A percentile compares a stretch with the other conserved stretches of the same genome.
These are phyloP conservation scores for Fusarium sp. DNA, from an alignment of 2,329 filamentous ascomycete species.

Conservation along the genomic window DNA sequence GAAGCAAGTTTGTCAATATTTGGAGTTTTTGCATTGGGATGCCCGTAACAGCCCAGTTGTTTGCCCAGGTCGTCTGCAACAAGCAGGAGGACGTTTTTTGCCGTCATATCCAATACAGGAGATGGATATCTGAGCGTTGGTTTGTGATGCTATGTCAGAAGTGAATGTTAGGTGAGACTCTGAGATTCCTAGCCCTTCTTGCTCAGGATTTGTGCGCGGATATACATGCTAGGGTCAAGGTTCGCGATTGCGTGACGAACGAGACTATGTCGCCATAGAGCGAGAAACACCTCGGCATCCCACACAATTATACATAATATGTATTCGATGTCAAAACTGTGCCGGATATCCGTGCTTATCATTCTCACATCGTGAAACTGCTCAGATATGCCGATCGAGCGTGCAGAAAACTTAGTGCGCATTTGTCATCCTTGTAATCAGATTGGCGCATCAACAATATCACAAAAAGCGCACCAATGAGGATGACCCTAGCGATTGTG, in stretches of 20 bases:
- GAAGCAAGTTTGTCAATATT: neutral
- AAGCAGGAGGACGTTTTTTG: neutral
- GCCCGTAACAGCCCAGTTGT: neutral
- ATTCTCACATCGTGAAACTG: neutral
- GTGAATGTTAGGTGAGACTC: neutral
- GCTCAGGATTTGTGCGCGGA: neutral
- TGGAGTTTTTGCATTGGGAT: neutral
- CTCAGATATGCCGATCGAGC: neutral
- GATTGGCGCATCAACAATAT: neutral
- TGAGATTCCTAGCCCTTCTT: neutral
- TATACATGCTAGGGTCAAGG: neutral
- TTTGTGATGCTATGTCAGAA: accelerated
- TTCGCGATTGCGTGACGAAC: neutral
- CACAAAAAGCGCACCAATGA: neutral
- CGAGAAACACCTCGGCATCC: neutral
- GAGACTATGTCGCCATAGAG: neutral
- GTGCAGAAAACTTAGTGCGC: neutral
- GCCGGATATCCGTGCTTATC: conserved; percentile 3
- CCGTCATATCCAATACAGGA: neutral
- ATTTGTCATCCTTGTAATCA: no score
- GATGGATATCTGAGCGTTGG: neutral
- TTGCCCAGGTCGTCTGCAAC: neutral
- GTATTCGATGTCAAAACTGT: neutral
- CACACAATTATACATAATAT: accelerated
- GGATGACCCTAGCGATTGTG: neutral